Evolutionary conservation across 352 stramenopile genomes (phyloP), one percentile per base, ranked within the genome.

Genomic region (Globisporangium barbulae): DNA sequence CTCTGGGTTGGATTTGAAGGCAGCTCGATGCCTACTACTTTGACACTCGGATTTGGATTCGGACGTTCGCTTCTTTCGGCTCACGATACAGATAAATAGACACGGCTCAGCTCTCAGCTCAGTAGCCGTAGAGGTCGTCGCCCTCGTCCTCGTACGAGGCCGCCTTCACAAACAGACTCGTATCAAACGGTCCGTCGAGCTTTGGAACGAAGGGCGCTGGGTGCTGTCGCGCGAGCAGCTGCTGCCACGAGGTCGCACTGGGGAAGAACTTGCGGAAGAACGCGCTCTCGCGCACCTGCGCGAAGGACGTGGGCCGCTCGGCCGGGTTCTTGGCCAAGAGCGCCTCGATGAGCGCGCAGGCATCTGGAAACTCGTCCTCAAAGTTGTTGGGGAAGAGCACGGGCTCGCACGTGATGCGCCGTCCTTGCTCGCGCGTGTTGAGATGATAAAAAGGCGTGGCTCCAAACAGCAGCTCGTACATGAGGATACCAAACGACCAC

Each of bases 401-500:
- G 10, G 61, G 41, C 17, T 79, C 76, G 7, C 77, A 69, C 31
- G 78, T 73, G 61, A 97, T 95, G n/a, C 78, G 71, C 8, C 88
- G 73, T 35, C 87, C 78, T 65, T 91, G 81, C 35, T 89, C 79
- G 25, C 85, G 83, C 2, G 59, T 63, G 49, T 96, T 97, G 1
- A 64, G 19, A 54, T 88, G 77, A 69, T 98, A 98, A 68, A 99
- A 99, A 19, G 83, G 81, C 12, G 81, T 89, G 2, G 42, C 48
- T 5, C 75, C 83, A 41, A 81, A 81, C 10, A 91, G 61, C 55
- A 91, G 66, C 48, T 91, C 83, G 54, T 84, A 91, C 57, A 93
- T 56, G 50, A 93, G 53, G 59, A 90, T 95, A 25, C 93, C 85
- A 42, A 93, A 88, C 12, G 81, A 74, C 83, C 85, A 91, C 19